Percentiles rank a stretch among this genome's conserved stretches.
Evolutionary conservation across 2,329 filamentous ascomycete species (phyloP).

Genomic region (Microdochium paspali): DNA sequence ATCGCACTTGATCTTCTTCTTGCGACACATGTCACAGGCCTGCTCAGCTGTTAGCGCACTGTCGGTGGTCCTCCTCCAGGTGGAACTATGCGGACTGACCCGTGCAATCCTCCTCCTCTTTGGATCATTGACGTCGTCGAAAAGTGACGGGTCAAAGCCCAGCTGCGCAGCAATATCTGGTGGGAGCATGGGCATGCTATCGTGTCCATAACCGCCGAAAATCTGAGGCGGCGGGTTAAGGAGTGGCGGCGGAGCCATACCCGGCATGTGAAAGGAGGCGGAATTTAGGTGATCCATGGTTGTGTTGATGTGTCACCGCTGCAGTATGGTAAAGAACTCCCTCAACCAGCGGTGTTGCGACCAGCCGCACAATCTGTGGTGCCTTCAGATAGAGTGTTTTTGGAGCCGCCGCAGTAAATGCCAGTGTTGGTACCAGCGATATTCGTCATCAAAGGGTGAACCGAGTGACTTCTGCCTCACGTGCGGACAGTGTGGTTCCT

Average conservation of each 20-base stretch:
- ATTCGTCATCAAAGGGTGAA: no score
- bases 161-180: constrained; percentile 50
- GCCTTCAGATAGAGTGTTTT: no score
- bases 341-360: no score
- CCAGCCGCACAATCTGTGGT: no score
- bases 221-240: constrained; percentile 62
- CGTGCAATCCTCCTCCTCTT: constrained; percentile 84
- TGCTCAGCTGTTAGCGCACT: constrained; percentile 23
- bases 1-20: constrained; percentile 97
- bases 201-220: constrained; percentile 52
- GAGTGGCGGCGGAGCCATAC: constrained; percentile 44
- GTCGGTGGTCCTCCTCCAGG: neutral
- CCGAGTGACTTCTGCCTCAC: no score
- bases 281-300: constrained; percentile 7
- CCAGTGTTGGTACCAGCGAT: no score
- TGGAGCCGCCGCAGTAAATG: no score
- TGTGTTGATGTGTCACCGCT: neutral
- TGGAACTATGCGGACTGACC: constrained; percentile 38
- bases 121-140: constrained; percentile 66
- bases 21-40: constrained; percentile 95
- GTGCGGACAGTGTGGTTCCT: no score
- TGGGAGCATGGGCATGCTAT: constrained; percentile 49
- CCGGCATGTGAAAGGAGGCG: constrained; percentile 46
- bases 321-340: no score
- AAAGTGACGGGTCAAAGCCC: constrained; percentile 46